These are phyloP conservation scores for Suhomyces sp. DNA, from an alignment of 805 yeast species.

Conservation along the genomic window DNA sequence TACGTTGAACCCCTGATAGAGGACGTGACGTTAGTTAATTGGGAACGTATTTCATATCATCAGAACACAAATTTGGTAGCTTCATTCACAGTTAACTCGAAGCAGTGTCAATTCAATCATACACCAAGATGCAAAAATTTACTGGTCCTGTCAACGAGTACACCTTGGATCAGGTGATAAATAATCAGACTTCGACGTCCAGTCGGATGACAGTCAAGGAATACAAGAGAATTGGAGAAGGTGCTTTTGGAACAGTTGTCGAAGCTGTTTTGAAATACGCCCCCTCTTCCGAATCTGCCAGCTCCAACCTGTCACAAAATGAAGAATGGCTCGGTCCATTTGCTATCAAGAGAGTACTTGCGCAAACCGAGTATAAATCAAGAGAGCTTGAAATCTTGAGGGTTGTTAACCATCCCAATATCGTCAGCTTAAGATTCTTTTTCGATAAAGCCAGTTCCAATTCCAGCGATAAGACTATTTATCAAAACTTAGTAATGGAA, in stretches of 20 bases:
- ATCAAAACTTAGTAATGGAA: conserved; percentile 84
- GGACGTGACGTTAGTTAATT: background rate
- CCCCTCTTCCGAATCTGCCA: conserved; percentile 11
- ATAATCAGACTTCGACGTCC: conserved; percentile 50
- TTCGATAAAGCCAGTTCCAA: conserved; percentile 63
- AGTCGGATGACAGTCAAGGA: conserved; percentile 68
- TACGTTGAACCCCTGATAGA: background rate
- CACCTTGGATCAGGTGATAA: conserved; percentile 47
- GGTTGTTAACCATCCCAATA: conserved; percentile 75
- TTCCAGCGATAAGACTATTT: conserved; percentile 54
- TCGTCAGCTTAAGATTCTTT: conserved; percentile 64
- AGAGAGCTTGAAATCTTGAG: conserved; percentile 77
- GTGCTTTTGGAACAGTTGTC: conserved; percentile 83
- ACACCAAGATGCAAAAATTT: conserved; percentile 3
- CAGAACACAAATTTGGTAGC: background rate
- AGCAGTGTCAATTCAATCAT: background rate
- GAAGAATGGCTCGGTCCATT: conserved; percentile 69
- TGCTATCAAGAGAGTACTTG: conserved; percentile 82
- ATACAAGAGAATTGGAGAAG: conserved; percentile 75
- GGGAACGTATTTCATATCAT: background rate
- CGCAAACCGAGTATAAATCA: conserved; percentile 82
- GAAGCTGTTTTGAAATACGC: conserved; percentile 56
- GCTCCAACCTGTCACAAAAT: background rate
- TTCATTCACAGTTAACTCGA: background rate
- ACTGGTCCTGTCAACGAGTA: conserved; percentile 26